These are phyloP conservation scores for Luffa acutangula DNA, from an alignment of 306 rosid species.

Conservation along the genomic window DNA sequence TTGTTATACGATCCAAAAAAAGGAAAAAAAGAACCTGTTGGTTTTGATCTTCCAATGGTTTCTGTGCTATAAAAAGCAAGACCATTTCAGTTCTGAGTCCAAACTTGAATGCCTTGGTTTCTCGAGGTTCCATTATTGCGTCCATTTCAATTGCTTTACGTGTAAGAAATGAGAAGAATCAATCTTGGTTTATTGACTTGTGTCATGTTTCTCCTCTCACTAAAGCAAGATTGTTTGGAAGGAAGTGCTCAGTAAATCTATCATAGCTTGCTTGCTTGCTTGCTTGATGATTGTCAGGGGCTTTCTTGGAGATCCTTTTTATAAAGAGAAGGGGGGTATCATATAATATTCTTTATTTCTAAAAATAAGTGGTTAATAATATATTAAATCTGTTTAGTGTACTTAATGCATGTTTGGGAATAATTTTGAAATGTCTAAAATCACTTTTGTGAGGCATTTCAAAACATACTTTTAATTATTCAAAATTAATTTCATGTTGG, in stretches of 20 bases:
- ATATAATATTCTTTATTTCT: too few relatives aligned
- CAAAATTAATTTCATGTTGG: too few relatives aligned
- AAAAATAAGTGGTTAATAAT: too few relatives aligned
- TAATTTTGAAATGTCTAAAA: too few relatives aligned
- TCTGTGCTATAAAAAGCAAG: not conserved
- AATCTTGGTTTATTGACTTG: not conserved
- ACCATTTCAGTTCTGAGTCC: not conserved
- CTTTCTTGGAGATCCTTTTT: not conserved
- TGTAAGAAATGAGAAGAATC: not conserved
- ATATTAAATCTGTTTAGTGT: too few relatives aligned
- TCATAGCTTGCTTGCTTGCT: not conserved
- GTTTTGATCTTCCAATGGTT: slow-evolving; percentile 6
- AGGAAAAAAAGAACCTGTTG: not conserved
- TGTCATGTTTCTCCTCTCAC: not conserved
- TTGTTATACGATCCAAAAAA: slow-evolving; percentile 23
- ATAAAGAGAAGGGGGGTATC: too few relatives aligned
- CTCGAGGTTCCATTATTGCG: not conserved
- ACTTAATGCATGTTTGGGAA: too few relatives aligned
- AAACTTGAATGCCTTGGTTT: not conserved
- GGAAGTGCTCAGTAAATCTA: not conserved
- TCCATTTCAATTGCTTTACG: not conserved
- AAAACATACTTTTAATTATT: too few relatives aligned
- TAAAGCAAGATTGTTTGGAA: not conserved
- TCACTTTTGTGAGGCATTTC: too few relatives aligned
- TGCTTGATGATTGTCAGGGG: not conserved